These are phyloP conservation scores for Candida glucosophila DNA, from an alignment of 1,139 yeast species.

Conservation along the genomic window DNA sequence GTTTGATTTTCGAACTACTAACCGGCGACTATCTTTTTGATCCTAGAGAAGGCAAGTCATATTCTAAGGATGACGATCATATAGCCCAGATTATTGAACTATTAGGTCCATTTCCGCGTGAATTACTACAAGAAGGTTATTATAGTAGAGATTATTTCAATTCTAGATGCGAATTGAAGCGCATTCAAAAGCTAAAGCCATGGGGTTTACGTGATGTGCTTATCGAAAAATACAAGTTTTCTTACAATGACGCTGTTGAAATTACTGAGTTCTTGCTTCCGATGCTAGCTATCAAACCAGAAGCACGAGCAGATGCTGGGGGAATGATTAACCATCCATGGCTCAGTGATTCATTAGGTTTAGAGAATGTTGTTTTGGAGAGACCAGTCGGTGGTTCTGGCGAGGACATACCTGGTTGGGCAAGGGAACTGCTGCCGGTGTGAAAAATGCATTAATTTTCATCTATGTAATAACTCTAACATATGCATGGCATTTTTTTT, in stretches of 20 bases:
- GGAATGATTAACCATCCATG: constrained; percentile 75
- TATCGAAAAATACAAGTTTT: constrained; percentile 54
- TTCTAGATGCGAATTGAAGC: constrained; percentile 46
- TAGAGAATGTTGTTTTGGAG: constrained; percentile 47
- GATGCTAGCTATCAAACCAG: constrained; percentile 66
- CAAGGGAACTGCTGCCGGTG: constrained; percentile 26
- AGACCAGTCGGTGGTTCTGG: constrained; percentile 58
- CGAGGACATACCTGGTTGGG: constrained; percentile 74
- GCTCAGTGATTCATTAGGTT: constrained; percentile 57
- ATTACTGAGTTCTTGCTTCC: constrained; percentile 61
- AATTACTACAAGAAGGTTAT: constrained; percentile 35
- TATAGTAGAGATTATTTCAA: constrained; percentile 38
- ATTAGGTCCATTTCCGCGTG: constrained; percentile 35
- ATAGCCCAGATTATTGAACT: constrained; percentile 42
- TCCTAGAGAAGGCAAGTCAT: constrained; percentile 39
- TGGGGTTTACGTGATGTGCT: constrained; percentile 42
- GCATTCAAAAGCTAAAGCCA: constrained; percentile 45
- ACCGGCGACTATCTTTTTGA: constrained; percentile 44
- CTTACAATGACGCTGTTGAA: constrained; percentile 43
- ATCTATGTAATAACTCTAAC: neutral
- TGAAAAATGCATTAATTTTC: too few species aligned
- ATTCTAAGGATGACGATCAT: constrained; percentile 42
- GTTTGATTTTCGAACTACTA: constrained; percentile 36
- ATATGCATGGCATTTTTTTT: neutral
- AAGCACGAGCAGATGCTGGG: constrained; percentile 69